Percentiles rank a stretch among this genome's conserved stretches.
These are phyloP conservation scores for Candida orba DNA, from an alignment of 805 yeast genomes.

Conservation along the genomic window DNA sequence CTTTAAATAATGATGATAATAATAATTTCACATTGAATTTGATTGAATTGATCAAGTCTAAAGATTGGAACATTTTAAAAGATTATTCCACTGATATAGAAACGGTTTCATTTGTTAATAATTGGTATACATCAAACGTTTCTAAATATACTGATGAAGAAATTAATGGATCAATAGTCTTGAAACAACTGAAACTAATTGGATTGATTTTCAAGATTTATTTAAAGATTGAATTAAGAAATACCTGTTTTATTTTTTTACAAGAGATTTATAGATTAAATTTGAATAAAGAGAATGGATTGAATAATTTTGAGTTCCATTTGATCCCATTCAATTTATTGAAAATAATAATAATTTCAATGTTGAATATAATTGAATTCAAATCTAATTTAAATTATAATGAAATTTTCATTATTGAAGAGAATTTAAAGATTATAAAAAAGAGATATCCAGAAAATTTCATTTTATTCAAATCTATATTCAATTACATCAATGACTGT, in stretches of 20 bases:
- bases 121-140: conserved; percentile 24
- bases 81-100: conserved; percentile 5
- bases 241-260: conserved; percentile 13
- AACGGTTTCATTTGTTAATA: conserved; percentile 24
- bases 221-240: conserved; percentile 10
- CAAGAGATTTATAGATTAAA: conserved; percentile 5
- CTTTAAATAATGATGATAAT: conserved; percentile 14
- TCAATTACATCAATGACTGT: conserved; percentile 4
- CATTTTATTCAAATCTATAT: conserved; percentile 16
- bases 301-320: conserved; percentile 24
- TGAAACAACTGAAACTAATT: conserved; percentile 6
- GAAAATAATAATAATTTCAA: conserved; percentile 17
- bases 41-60: conserved; percentile 5
- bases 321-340: conserved; percentile 22
- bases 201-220: conserved; percentile 13
- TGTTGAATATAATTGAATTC: conserved; percentile 12
- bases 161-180: conserved; percentile 9
- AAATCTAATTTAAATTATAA: conserved; percentile 8
- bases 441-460: conserved; percentile 24
- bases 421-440: conserved; percentile 15
- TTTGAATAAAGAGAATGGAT: conserved; percentile 13
- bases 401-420: conserved; percentile 9
- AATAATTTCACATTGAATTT: conserved; percentile 9
- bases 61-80: conserved; percentile 8
- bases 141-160: conserved; percentile 23